Evolutionary conservation across 2,329 filamentous ascomycete genomes (phyloP).

Genomic region (Talaromyces sp.): DNA sequence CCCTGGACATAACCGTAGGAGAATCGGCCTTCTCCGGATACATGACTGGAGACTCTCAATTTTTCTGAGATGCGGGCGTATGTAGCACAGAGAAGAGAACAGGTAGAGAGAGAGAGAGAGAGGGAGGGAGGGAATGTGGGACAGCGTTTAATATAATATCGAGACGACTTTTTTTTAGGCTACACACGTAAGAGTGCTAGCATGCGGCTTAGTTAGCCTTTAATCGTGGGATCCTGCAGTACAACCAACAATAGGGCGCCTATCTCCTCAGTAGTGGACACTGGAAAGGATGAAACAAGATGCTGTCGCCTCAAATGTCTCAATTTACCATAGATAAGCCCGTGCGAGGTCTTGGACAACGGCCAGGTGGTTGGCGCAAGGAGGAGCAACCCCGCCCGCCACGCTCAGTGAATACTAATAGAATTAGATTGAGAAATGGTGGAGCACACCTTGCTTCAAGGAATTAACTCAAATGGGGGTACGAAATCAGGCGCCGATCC

Average conservation of each 20-base stretch:
- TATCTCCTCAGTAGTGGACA: neutral
- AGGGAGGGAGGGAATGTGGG: neutral
- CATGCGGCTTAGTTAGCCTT: neutral
- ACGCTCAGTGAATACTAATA: neutral
- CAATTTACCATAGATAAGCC: neutral
- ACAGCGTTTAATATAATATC: neutral
- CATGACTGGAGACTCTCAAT: neutral
- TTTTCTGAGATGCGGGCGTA: neutral
- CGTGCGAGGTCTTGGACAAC: neutral
- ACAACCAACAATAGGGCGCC: neutral
- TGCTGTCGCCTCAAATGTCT: neutral
- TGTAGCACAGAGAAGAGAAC: neutral
- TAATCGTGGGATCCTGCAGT: neutral
- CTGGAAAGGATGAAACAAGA: neutral
- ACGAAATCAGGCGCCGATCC: neutral
- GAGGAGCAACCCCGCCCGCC: neutral
- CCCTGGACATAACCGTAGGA: neutral
- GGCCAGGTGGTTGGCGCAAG: neutral
- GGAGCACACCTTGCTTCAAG: neutral
- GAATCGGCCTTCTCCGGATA: neutral
- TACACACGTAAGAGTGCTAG: neutral
- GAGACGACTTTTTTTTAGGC: neutral
- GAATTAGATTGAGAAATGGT: neutral
- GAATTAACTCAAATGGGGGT: accelerated
- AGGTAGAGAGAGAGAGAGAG: neutral